These are phyloP conservation scores for Trypanosoma caninum DNA, from an alignment of 208 protist species.

Conservation along the genomic window DNA sequence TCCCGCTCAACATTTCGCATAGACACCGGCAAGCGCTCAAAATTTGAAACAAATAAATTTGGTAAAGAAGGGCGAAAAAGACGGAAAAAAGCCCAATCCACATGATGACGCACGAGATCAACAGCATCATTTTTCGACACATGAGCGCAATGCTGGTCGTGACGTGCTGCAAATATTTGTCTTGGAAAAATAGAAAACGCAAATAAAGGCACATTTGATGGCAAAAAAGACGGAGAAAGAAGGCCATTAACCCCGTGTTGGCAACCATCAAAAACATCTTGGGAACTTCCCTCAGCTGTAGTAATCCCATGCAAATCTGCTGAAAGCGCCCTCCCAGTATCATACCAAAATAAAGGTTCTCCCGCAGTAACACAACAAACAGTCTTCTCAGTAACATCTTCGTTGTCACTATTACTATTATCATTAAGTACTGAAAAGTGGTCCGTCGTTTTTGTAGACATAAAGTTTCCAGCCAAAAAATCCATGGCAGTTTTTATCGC, in stretches of 20 bases:
- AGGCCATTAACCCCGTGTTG: not conserved
- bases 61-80: conserved; percentile 35
- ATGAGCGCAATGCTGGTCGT: conserved; percentile 28
- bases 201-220: conserved; percentile 30
- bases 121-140: conserved; percentile 7
- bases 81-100: conserved; percentile 46
- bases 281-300: not conserved
- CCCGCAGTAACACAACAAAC: conserved; percentile 4
- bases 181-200: conserved; percentile 39
- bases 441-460: not conserved
- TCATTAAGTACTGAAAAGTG: not conserved
- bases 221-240: conserved; percentile 25
- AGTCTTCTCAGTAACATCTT: not conserved
- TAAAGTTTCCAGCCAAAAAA: not conserved
- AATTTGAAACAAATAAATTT: conserved; percentile 37
- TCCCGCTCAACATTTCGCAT: conserved; percentile 48
- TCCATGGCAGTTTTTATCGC: not conserved
- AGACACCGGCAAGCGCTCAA: conserved; percentile 40
- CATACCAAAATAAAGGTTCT: conserved; percentile 5
- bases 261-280: not conserved
- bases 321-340: not conserved
- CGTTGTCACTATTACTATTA: not conserved
- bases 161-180: conserved; percentile 29
- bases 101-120: conserved; percentile 7
- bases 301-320: no score